Percentiles rank a stretch among this genome's conserved stretches.
phyloP scores from a whole-genome alignment of 192 early-diverging fungal genomes.

The Geranomyces michiganensis region DNA sequence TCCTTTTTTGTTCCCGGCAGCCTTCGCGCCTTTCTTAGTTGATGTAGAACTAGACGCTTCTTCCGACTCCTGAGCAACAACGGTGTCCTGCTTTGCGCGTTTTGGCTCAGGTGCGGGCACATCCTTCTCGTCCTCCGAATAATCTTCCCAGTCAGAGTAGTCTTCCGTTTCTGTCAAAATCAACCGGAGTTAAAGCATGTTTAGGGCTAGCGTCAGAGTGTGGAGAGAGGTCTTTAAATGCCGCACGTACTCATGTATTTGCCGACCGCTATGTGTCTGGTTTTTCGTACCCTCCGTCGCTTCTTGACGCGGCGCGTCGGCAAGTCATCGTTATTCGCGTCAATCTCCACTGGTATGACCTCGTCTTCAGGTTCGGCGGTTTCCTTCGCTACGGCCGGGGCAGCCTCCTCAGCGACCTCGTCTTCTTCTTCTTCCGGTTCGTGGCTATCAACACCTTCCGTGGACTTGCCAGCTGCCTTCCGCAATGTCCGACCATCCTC shows the following conservation, averaged over 20 bases:
- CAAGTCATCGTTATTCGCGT: neutral
- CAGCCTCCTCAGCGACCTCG: slow-evolving; percentile 7
- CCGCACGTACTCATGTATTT: slow-evolving; percentile 44
- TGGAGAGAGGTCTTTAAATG: neutral
- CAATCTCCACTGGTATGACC: slow-evolving; percentile 1
- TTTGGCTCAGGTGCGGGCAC: neutral
- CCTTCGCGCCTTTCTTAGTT: neutral
- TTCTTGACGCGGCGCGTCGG: slow-evolving; percentile 30
- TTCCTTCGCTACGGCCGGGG: neutral
- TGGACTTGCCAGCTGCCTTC: no score
- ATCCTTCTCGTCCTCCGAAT: slow-evolving; percentile 31
- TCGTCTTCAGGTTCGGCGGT: neutral
- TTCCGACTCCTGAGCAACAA: slow-evolving; percentile 9
- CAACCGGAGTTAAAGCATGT: no score
- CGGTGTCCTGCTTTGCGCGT: neutral
- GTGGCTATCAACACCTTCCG: neutral
- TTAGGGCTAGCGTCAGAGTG: no score
- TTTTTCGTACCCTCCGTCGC: slow-evolving; percentile 32
- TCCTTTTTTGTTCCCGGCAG: neutral
- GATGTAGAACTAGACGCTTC: neutral
- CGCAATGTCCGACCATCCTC: neutral
- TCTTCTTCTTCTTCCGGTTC: neutral
- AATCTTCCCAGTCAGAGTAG: slow-evolving; percentile 41
- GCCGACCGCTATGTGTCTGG: slow-evolving; percentile 27
- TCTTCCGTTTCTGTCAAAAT: slow-evolving; percentile 41